Evolutionary conservation across 2,329 filamentous ascomycete genomes (phyloP), one percentile per base, ranked within the genome.

Genomic region (Aspergillus clavatus): DNA sequence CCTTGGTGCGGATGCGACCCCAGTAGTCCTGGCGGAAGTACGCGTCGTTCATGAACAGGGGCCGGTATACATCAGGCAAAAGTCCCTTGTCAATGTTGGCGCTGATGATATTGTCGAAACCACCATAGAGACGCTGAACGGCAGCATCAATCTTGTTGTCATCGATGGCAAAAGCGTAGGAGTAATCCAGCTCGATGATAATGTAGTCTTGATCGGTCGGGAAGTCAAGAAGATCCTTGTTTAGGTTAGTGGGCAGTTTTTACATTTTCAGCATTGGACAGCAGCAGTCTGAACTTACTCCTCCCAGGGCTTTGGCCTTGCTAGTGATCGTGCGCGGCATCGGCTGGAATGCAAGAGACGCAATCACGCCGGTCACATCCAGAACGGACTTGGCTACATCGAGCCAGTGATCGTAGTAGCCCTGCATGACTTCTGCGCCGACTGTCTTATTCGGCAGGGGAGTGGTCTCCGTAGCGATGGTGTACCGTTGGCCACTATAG

Each of bases 31-130:
- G 70, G 24, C 63, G 55, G 43, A 60, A 66, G 54, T 73, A 69
- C 7, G 62, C 64, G 38, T 74, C 72, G 43, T 73, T 74, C 66
- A 73, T 72, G 52, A 75, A 75, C 4, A 74, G 54, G 6, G 72
- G 72, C 11, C 68, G 55, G 45, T 73, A 70, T 5, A 64, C 67
- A 22, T 70, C 61, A 0, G 70, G 65, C 14, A 72, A 55, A 4
- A 60, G 54, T 8, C 65, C 68, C 7, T 61, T 44, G 5, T 62
- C 47, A 29, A 66, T 63, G 42, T 61, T 69, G 24, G 60, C 55
- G 14, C 62, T 55, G 6, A 71, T 58, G 2, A 64, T 43, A 10
- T 63, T 61, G n/a, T 56, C 56, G 41, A 69, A 55, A 5, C 67
- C 68, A 2, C 53, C 55, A 46, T 71, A 71, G 4, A 71, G 60